Percentiles rank a stretch among this genome's conserved stretches.
Evolutionary conservation across 441 rosid genomes (phyloP).

Genomic region (Eruca vesicaria): DNA sequence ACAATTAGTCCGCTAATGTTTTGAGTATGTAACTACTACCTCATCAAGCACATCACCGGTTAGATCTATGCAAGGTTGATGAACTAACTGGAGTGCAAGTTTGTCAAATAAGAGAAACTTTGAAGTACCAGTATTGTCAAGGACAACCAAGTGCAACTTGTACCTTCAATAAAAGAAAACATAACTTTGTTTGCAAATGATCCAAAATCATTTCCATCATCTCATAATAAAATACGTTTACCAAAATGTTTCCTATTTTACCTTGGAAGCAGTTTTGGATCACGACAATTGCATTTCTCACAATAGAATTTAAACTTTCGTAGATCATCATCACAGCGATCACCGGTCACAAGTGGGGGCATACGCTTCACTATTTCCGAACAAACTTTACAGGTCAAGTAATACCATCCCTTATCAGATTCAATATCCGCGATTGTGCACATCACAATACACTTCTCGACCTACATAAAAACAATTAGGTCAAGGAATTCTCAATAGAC

Average conservation of each 20-base stretch:
- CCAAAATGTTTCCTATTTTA: too few relatives aligned
- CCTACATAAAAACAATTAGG: too few relatives aligned
- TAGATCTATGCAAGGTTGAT: background rate
- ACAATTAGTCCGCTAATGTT: too few relatives aligned
- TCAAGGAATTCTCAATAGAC: too few relatives aligned
- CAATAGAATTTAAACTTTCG: background rate
- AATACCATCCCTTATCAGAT: background rate
- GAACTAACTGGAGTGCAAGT: background rate
- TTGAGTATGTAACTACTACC: background rate
- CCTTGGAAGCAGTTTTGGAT: background rate
- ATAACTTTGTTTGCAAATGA: too few relatives aligned
- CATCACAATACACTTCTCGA: background rate
- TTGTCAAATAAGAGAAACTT: background rate
- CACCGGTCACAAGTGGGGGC: background rate
- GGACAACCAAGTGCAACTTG: background rate
- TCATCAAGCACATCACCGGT: background rate
- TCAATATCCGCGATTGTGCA: background rate
- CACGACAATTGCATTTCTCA: background rate
- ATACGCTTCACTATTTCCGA: background rate
- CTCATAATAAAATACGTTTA: too few relatives aligned
- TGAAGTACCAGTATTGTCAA: background rate
- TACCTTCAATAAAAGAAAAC: background rate
- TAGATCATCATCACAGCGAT: background rate
- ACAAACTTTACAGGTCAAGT: background rate
- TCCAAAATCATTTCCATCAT: too few relatives aligned